Conservation (phyloP, 2,329 filamentous ascomycete genomes). For the Chaetomium globosum region DNA sequence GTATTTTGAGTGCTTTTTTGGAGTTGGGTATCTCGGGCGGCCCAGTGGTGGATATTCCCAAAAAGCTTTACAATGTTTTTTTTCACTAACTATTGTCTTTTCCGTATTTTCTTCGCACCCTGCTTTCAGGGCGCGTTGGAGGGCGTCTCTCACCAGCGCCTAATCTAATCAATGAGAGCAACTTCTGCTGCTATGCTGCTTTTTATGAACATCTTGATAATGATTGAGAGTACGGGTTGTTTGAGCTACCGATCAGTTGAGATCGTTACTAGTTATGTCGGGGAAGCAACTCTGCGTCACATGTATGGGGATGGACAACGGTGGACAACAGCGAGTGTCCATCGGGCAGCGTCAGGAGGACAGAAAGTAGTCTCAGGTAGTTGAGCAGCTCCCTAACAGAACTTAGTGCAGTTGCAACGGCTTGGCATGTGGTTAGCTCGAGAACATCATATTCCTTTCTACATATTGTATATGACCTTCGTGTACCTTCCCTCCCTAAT, state of each 20-base stretch:
- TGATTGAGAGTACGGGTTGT: too few species aligned
- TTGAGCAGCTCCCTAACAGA: too few species aligned
- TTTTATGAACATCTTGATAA: too few species aligned
- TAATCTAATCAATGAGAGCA: slow-evolving; percentile 7
- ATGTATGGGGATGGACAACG: too few species aligned
- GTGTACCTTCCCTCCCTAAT: neutral
- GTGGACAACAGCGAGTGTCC: too few species aligned
- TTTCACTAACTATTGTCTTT: neutral
- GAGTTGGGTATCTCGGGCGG: slow-evolving; percentile 7
- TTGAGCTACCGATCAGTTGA: too few species aligned
- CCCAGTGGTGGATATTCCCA: slow-evolving; percentile 14
- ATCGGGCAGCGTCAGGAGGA: too few species aligned
- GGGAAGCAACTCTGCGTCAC: too few species aligned
- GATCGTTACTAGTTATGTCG: too few species aligned
- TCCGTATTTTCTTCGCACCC: neutral
- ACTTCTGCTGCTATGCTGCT: neutral
- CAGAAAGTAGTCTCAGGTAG: too few species aligned
- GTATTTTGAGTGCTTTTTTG: neutral
- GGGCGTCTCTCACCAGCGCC: neutral
- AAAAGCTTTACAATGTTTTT: slow-evolving; percentile 12
- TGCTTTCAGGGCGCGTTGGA: neutral
- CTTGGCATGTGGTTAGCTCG: neutral
- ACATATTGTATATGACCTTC: neutral
- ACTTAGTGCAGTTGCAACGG: neutral
- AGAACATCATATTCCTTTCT: neutral